These are phyloP conservation scores for Xylariales sp. DNA, from an alignment of 2,329 filamentous ascomycete genomes.

Conservation along the genomic window DNA sequence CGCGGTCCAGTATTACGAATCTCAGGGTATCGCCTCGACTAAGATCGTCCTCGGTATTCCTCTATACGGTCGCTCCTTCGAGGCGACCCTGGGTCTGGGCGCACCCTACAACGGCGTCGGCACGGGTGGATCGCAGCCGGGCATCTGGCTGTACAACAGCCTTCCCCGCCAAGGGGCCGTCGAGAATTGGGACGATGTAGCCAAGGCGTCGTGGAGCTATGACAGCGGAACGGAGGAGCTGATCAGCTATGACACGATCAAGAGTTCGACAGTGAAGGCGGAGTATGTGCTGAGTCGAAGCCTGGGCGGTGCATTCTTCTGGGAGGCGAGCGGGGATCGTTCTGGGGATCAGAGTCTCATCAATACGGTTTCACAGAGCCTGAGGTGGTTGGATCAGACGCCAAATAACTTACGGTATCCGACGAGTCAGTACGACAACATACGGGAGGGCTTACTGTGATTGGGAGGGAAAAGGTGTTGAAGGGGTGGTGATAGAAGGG, in stretches of 20 bases:
- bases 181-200: conserved; percentile 51
- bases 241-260: conserved; percentile 64
- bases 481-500: background rate
- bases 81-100: conserved; percentile 63
- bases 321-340: conserved; percentile 71
- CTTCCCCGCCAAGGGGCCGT: conserved; percentile 57
- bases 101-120: conserved; percentile 59
- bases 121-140: conserved; percentile 50
- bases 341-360: conserved; percentile 53
- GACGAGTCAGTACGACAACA: conserved; percentile 53
- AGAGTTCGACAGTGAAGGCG: conserved; percentile 56
- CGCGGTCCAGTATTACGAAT: conserved; percentile 60
- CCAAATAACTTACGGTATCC: conserved; percentile 53
- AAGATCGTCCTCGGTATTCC: conserved; percentile 76
- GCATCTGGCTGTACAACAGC: conserved; percentile 69
- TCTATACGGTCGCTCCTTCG: conserved; percentile 74
- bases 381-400: conserved; percentile 45
- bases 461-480: background rate
- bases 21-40: conserved; percentile 48
- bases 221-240: conserved; percentile 54
- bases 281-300: conserved; percentile 54
- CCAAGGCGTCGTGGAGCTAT: conserved; percentile 68
- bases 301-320: conserved; percentile 77
- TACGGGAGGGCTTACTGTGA: conserved; percentile 34
- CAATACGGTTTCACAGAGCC: conserved; percentile 38